Evolutionary conservation across 805 yeast genomes (phyloP), one percentile per base, ranked within the genome.

Genomic region (Candida dajiaensis): DNA sequence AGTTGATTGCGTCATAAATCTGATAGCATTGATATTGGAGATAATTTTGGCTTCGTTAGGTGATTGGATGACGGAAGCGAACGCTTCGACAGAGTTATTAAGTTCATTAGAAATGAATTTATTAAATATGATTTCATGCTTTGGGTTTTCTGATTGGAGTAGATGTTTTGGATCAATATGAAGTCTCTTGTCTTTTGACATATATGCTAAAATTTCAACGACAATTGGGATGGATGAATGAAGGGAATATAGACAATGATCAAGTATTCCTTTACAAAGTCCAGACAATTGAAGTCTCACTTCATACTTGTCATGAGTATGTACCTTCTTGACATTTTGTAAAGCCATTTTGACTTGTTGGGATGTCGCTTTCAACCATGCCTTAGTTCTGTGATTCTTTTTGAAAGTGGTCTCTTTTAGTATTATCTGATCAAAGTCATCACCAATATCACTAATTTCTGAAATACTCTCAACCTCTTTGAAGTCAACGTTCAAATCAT

Each of bases 311-410:
- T 58, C 55, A 46, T 66, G 68, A 3, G 36, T 45, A 22, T 59
- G 45, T 1, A 66, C 41, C 18, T 51, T 54, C 23, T 52, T 57
- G 39, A 56, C 49, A 40, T 50, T 54, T 6, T 36, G 28, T 6
- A 82, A 48, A 0, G 83, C 78, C 16, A 71, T 59, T 41, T 66
- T 65, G 3, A 80, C 65, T 54, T 82, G 86, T 16, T 61, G 54
- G 5, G 74, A 62, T 0, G 85, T 78, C 0, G 74, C 80, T 13
- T 59, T 66, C n/a, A 80, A 57, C 88, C 88, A 81, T 15, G 72
- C 53, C 7, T 66, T 65, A 5, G 77, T 71, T 55, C 85, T 65
- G 50, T 70, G 73, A 4, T 54, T 44, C 33, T 57, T 59, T n/a
- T 42, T 48, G 37, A 57, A 55, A 20, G 46, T 50, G 38, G 45